Conservation (phyloP, 2,329 filamentous ascomycete species). For the Sarocladium oryzae region DNA sequence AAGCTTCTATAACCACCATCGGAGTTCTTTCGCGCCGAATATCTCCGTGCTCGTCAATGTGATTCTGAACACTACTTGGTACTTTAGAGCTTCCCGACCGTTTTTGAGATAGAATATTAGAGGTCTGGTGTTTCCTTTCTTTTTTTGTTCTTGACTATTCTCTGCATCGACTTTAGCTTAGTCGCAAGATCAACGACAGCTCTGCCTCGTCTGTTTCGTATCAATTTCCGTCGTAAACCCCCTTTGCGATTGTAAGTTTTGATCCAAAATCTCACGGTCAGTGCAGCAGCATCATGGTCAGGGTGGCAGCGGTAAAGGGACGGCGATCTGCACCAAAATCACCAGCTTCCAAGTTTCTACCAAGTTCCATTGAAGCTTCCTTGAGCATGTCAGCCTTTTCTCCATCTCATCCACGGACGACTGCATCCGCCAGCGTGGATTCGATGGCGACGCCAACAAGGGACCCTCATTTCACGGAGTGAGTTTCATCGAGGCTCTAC, state of each 20-base stretch:
- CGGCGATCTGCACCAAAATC: no score
- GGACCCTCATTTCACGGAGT: constrained; percentile 5
- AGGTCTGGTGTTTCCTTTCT: no score
- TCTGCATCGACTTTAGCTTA: no score
- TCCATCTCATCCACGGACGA: background rate
- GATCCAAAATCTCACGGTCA: no score
- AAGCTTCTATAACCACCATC: background rate
- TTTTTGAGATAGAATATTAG: background rate
- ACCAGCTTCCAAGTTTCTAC: no score
- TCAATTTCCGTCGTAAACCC: no score
- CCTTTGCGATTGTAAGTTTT: no score
- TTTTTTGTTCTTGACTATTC: background rate
- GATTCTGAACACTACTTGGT: background rate
- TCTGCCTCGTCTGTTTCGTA: no score
- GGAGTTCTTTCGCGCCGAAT: background rate
- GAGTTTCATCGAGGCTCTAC: no score
- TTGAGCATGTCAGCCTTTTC: background rate
- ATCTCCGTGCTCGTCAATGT: background rate
- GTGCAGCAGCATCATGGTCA: background rate
- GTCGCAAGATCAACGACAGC: no score
- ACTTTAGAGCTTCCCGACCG: background rate
- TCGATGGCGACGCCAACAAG: background rate
- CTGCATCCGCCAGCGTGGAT: background rate
- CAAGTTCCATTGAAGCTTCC: background rate
- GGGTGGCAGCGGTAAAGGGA: no score